Base-by-base conservation (phyloP, 2,329 filamentous ascomycete species). In the Pseudocercospora vitis region DNA sequence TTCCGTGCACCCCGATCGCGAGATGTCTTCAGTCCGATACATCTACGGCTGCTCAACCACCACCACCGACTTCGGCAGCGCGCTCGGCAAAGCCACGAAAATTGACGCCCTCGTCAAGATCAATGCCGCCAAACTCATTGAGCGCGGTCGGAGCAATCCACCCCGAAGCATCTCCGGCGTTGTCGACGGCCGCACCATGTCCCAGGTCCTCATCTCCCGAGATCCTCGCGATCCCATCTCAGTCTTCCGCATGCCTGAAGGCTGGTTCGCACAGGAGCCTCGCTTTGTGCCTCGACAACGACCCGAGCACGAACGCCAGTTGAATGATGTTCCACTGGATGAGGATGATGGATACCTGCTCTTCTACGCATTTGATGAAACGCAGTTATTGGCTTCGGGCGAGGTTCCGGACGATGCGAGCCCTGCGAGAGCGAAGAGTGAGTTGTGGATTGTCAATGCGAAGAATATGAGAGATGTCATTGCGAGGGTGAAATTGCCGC, bases 301-400 rank as follows among this genome's bases (percentile, higher is more conserved):
- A 3, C 71, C 83, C 16, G 16, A 56, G 70, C 78, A 1, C 39
- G 59, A 29, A 39, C 42, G 12, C 42, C 42, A 45, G 26, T 14
- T 45, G 42, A 54, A 50, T 1, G 60, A 69, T 0, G 65, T 61
- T 0, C 42, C 42, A 11, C 42, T 45, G n/a, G 42, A 45, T 24
- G 86, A 89, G 65, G 85, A 88, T 60, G 83, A 85, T 58, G 86
- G 86, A 0, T 88, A 79, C 70, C 71, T 88, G 0, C 71, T 89
- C 3, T 84, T 82, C 40, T 88, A 87, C 59, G 84, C 85, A 1
- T 89, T 89, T 57, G 83, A 89, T 57, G 86, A 88, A 61, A 74
- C 76, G 1, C 84, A 88, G 64, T 71, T 88, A 0, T 23, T 33
- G n/a, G 37, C 49, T 4, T 50, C 55, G 18, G 69, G 68, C 8